Conservation (phyloP, 2,329 filamentous ascomycete genomes). For the Huntiella decipiens region DNA sequence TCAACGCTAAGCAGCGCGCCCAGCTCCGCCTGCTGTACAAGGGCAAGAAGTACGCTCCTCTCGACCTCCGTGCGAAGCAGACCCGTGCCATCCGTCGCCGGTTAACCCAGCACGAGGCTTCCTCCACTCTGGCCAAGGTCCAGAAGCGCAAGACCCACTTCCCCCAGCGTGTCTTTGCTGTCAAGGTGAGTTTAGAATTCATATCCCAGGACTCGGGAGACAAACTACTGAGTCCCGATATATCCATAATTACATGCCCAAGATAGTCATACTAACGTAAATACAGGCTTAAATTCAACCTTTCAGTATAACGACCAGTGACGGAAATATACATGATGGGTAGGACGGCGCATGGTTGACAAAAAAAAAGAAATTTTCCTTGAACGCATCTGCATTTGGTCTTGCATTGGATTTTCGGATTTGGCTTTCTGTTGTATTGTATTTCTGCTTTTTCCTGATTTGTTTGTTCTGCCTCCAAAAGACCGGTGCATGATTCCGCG, state of each 20-base stretch:
- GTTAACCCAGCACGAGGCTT: constrained; percentile 79
- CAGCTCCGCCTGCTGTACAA: constrained; percentile 99
- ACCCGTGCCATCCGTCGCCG: constrained; percentile 94
- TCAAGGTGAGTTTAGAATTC: constrained; percentile 49
- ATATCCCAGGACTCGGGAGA: not conserved
- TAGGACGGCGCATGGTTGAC: constrained; percentile 12
- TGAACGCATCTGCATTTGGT: constrained; percentile 12
- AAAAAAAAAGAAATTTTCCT: constrained; percentile 11
- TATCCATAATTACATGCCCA: not conserved
- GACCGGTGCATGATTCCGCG: no score
- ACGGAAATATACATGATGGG: constrained; percentile 10
- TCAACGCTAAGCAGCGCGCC: constrained; percentile 98
- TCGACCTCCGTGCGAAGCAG: constrained; percentile 96
- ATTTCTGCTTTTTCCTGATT: not conserved
- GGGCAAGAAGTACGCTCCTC: constrained; percentile 97
- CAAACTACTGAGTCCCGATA: not conserved
- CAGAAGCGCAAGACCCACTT: constrained; percentile 94
- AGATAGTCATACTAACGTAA: not conserved
- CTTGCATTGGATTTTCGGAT: constrained; percentile 11
- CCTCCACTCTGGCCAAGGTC: constrained; percentile 74
- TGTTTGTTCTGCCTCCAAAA: no score
- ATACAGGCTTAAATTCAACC: constrained; percentile 11
- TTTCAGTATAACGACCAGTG: constrained; percentile 10
- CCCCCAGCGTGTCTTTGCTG: constrained; percentile 95
- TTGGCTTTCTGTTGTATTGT: constrained; percentile 11